Conservation (phyloP, 2,329 filamentous ascomycete genomes). For the Amesomyces nigricolor region DNA sequence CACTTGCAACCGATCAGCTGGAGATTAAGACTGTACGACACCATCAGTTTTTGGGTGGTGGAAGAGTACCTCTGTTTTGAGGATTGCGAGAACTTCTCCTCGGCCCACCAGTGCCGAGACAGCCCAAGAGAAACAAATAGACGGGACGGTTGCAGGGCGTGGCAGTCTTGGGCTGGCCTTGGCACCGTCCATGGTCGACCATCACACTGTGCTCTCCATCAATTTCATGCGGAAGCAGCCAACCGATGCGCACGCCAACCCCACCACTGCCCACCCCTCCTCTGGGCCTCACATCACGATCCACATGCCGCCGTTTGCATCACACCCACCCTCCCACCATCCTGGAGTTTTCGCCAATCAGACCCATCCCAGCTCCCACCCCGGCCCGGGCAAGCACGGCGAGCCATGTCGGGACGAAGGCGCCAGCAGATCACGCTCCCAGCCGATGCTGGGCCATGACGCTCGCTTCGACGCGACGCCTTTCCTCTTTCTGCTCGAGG, state of each 20-base stretch:
- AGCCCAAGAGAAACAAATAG: no score
- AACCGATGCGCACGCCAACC: not conserved
- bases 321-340: slow-evolving; percentile 6
- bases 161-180: no score
- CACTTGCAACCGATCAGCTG: no score
- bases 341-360: slow-evolving; percentile 11
- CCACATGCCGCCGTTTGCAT: slow-evolving; percentile 2
- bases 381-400: slow-evolving; percentile 2
- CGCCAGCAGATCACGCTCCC: slow-evolving; percentile 4
- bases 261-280: slow-evolving; percentile 5
- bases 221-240: not conserved
- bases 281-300: not conserved
- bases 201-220: no score
- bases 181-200: no score
- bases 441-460: slow-evolving; percentile 3
- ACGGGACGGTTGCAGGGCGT: no score
- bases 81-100: no score
- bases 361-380: not conserved
- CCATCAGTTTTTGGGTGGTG: no score
- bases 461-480: not conserved
- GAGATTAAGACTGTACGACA: no score
- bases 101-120: no score
- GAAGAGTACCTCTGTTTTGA: no score
- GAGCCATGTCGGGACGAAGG: slow-evolving; percentile 15
- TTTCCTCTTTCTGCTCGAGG: not conserved